These are phyloP conservation scores for Tranzscheliella williamsii DNA, from an alignment of 1,284 basidiomycete genomes.

Conservation along the genomic window DNA sequence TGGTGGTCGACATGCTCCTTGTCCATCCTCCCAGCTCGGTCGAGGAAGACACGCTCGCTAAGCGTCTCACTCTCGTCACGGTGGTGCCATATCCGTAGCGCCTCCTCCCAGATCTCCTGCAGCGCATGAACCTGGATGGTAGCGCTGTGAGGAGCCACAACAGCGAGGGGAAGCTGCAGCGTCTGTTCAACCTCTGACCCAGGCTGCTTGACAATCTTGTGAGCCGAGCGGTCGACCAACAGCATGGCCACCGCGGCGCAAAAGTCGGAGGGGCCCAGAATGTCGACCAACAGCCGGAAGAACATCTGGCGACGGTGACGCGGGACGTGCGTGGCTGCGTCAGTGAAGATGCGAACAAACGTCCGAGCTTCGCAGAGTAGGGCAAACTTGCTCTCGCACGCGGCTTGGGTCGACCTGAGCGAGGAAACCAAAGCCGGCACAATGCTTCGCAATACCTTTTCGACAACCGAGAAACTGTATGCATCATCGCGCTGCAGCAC, in stretches of 20 bases:
- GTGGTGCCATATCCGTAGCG: slow-evolving; percentile 34
- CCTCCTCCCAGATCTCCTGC: slow-evolving; percentile 47
- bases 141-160: slow-evolving; percentile 67
- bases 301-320: slow-evolving; percentile 85
- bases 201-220: slow-evolving; percentile 73
- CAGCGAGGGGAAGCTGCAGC: slow-evolving; percentile 70
- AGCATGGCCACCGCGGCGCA: slow-evolving; percentile 83
- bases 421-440: slow-evolving; percentile 80
- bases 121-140: slow-evolving; percentile 66
- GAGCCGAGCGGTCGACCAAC: slow-evolving; percentile 76
- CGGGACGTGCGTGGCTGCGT: slow-evolving; percentile 82
- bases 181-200: slow-evolving; percentile 43
- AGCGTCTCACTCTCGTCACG: slow-evolving; percentile 31
- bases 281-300: slow-evolving; percentile 85
- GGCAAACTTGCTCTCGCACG: slow-evolving; percentile 19
- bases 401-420: slow-evolving; percentile 42
- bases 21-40: slow-evolving; percentile 34
- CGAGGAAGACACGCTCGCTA: slow-evolving; percentile 46
- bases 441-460: slow-evolving; percentile 90
- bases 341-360: slow-evolving; percentile 83
- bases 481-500: slow-evolving; percentile 94
- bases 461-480: slow-evolving; percentile 91
- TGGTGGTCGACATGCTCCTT: slow-evolving; percentile 53
- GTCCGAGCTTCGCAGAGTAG: slow-evolving; percentile 61
- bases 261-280: slow-evolving; percentile 80